Evolutionary conservation across 108 stramenopile species (phyloP).

Genomic region (Pseudonitzschia multiseries): DNA sequence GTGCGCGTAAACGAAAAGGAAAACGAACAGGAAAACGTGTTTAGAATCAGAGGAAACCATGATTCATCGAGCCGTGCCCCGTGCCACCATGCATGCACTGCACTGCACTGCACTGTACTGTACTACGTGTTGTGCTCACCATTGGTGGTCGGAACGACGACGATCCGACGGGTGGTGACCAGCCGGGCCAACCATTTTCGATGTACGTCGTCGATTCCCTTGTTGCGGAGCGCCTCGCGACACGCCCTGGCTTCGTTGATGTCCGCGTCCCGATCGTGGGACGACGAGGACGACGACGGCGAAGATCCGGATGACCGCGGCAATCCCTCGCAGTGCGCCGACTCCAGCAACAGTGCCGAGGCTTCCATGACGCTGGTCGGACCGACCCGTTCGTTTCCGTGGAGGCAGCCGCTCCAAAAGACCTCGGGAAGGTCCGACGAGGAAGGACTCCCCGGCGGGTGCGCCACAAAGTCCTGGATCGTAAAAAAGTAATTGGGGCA

Average conservation of each 20-base stretch:
- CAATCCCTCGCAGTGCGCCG: slow-evolving; percentile 76
- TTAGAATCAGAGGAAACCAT: too few relatives aligned
- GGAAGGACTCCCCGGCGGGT: slow-evolving; percentile 61
- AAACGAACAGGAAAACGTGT: background rate
- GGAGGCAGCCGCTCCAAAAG: slow-evolving; percentile 90
- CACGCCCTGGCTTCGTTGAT: slow-evolving; percentile 42
- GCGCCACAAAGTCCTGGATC: slow-evolving; percentile 72
- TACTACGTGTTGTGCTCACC: too few relatives aligned
- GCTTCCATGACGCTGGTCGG: slow-evolving; percentile 64
- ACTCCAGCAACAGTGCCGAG: slow-evolving; percentile 46
- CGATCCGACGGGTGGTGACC: slow-evolving; percentile 78
- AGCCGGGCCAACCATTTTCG: slow-evolving; percentile 85
- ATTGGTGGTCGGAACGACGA: slow-evolving; percentile 84
- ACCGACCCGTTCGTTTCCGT: slow-evolving; percentile 97
- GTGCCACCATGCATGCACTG: too few relatives aligned
- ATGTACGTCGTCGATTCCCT: slow-evolving; percentile 55
- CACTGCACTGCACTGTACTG: too few relatives aligned
- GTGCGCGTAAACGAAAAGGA: too few relatives aligned
- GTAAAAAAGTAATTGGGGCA: slow-evolving; percentile 80
- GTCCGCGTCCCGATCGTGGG: background rate
- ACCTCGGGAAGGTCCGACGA: slow-evolving; percentile 83
- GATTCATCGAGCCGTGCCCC: too few relatives aligned
- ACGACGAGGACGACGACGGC: too few relatives aligned
- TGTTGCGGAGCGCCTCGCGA: slow-evolving; percentile 39
- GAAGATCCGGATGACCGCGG: slow-evolving; percentile 25